Evolutionary conservation across 2,329 filamentous ascomycete species (phyloP).

Genomic region (Stagonosporopsis rhizophila): DNA sequence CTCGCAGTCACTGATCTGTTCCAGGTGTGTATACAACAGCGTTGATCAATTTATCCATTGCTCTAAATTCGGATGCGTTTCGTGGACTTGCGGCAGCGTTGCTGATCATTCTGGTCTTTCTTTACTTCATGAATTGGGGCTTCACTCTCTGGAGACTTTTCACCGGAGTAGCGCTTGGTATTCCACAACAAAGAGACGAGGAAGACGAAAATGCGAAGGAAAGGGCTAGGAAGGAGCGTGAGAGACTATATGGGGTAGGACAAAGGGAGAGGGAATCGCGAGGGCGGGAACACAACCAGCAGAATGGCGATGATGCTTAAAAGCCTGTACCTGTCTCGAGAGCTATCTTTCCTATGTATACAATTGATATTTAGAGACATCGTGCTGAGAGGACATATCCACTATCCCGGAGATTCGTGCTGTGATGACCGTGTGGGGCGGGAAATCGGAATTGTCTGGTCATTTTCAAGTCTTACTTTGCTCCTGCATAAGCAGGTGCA

Average conservation of each 20-base stretch:
- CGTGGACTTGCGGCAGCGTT: conserved; percentile 22
- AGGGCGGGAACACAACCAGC: neutral
- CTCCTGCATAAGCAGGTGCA: neutral
- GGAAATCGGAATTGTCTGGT: neutral
- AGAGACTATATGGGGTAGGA: neutral
- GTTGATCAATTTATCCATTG: conserved; percentile 24
- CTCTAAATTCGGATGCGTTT: conserved; percentile 25
- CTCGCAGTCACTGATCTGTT: neutral
- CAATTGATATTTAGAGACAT: too few relatives aligned
- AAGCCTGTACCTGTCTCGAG: neutral
- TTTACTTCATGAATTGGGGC: conserved; percentile 27
- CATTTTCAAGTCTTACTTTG: neutral
- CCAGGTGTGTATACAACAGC: conserved; percentile 24
- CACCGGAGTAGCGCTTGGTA: conserved; percentile 21
- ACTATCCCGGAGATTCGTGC: neutral
- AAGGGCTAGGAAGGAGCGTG: conserved; percentile 10
- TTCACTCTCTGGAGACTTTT: conserved; percentile 21
- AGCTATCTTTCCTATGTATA: too few relatives aligned
- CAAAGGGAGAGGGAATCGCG: neutral
- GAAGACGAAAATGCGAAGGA: conserved; percentile 21
- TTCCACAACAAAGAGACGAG: conserved; percentile 26
- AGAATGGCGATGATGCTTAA: neutral
- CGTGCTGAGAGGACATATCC: too few relatives aligned
- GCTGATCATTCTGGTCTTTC: conserved; percentile 21
- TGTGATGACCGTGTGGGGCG: neutral